A percentile compares a stretch with the other conserved stretches of the same genome.
phyloP scores from a whole-genome alignment of 208 protist genomes.

The Trypanosoma conorhini region DNA sequence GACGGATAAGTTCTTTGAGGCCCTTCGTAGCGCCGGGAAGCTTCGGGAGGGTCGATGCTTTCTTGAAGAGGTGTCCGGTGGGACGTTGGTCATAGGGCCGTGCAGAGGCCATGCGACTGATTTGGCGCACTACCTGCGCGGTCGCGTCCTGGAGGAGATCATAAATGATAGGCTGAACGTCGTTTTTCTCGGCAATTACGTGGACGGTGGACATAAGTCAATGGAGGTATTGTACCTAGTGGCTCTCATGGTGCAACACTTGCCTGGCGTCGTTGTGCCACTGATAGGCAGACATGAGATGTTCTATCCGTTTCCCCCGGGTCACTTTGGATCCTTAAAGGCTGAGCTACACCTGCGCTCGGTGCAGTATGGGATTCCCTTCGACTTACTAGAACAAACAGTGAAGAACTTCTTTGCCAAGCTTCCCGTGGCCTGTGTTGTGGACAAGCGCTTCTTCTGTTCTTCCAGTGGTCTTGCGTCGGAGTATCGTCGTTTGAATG shows the following conservation, averaged over 20 bases:
- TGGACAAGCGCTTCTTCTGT: slow-evolving; percentile 73
- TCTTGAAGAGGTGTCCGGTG: slow-evolving; percentile 42
- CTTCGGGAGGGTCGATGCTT: slow-evolving; percentile 17
- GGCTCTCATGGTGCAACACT: slow-evolving; percentile 43
- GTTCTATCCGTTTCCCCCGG: slow-evolving; percentile 63
- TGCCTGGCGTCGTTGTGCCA: slow-evolving; percentile 36
- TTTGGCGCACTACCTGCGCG: slow-evolving; percentile 67
- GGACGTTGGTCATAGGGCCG: slow-evolving; percentile 68
- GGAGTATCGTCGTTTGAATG: slow-evolving; percentile 38
- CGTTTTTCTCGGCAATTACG: slow-evolving; percentile 86
- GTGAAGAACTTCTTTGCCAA: slow-evolving; percentile 63
- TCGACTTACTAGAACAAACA: slow-evolving; percentile 45
- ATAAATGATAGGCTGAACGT: slow-evolving; percentile 32
- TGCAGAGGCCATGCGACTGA: slow-evolving; percentile 70
- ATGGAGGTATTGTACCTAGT: slow-evolving; percentile 75
- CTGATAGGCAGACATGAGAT: slow-evolving; percentile 82
- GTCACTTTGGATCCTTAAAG: slow-evolving; percentile 73
- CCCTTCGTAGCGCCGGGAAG: slow-evolving; percentile 23
- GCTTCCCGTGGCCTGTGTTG: slow-evolving; percentile 66
- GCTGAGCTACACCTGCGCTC: slow-evolving; percentile 59
- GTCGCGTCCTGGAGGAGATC: slow-evolving; percentile 36
- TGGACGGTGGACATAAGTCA: slow-evolving; percentile 77
- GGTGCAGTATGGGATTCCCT: slow-evolving; percentile 24
- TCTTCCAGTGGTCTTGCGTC: slow-evolving; percentile 62
- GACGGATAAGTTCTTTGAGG: slow-evolving; percentile 32